phyloP scores from a whole-genome alignment of 192 early-diverging fungal species.

The Obelidium mucronatum region DNA sequence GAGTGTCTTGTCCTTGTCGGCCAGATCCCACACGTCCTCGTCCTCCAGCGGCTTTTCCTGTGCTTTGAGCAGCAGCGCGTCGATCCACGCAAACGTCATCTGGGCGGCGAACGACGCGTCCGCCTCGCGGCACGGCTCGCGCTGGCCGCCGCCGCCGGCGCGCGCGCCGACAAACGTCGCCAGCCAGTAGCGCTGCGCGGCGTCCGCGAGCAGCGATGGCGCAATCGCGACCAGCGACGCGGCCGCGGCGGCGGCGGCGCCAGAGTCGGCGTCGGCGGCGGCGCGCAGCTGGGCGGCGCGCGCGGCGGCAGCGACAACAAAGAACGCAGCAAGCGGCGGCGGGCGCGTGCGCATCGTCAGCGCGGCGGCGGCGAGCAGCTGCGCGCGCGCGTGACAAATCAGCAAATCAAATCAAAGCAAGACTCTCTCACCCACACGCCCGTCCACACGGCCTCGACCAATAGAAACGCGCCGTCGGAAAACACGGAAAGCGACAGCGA shows the following conservation, averaged over 20 bases:
- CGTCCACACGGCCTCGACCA: too few relatives aligned
- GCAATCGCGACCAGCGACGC: neutral
- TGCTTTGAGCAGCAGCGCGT: slow-evolving; percentile 27
- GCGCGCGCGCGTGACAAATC: too few relatives aligned
- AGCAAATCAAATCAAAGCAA: too few relatives aligned
- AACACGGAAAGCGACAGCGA: too few relatives aligned
- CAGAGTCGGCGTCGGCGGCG: too few relatives aligned
- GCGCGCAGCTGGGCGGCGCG: neutral
- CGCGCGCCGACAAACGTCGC: slow-evolving; percentile 22
- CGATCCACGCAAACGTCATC: slow-evolving; percentile 37
- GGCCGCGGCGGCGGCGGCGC: neutral
- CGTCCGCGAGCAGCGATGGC: neutral
- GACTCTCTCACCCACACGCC: too few relatives aligned
- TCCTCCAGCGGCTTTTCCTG: slow-evolving; percentile 28
- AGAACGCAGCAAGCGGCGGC: neutral
- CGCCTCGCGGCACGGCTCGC: slow-evolving; percentile 20
- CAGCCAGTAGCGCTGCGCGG: slow-evolving; percentile 26
- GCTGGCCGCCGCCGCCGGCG: neutral
- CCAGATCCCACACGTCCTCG: slow-evolving; percentile 37
- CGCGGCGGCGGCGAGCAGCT: too few relatives aligned
- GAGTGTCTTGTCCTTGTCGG: slow-evolving; percentile 14
- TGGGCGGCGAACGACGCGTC: slow-evolving; percentile 6
- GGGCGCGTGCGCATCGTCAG: too few relatives aligned
- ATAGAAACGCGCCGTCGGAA: too few relatives aligned
- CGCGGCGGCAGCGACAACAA: neutral